Evolutionary conservation across 1,284 basidiomycete species (phyloP).

Genomic region (Tilletia indica): DNA sequence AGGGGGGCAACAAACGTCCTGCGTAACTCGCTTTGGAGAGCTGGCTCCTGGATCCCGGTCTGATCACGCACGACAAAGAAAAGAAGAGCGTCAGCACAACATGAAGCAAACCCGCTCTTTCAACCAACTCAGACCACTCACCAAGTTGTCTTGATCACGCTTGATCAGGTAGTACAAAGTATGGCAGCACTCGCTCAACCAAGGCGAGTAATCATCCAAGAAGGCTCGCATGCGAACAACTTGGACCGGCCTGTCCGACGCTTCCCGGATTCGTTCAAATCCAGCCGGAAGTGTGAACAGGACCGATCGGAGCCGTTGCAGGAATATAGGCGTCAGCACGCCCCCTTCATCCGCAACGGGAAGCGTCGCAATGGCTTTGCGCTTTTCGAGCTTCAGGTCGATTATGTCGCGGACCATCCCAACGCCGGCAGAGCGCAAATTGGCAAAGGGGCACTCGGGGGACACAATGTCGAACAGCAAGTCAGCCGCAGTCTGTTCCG

Average conservation of each 20-base stretch:
- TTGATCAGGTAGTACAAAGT: constrained; percentile 14
- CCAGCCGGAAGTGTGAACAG: neutral
- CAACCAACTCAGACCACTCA: neutral
- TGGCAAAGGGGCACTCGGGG: constrained; percentile 14
- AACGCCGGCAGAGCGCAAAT: constrained; percentile 3
- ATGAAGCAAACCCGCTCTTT: neutral
- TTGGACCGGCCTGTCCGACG: neutral
- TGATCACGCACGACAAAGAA: neutral
- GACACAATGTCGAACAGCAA: constrained; percentile 4
- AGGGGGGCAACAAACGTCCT: neutral
- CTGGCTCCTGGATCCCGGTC: constrained; percentile 13
- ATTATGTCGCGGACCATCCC: constrained; percentile 16
- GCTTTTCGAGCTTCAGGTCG: constrained; percentile 13
- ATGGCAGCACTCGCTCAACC: constrained; percentile 14
- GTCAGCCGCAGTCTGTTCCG: neutral
- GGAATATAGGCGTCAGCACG: constrained; percentile 3
- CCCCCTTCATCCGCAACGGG: neutral
- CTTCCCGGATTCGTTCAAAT: neutral
- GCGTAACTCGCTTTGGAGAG: neutral
- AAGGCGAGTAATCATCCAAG: neutral
- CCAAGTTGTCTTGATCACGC: constrained; percentile 3
- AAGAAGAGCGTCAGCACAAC: neutral
- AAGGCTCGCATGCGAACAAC: neutral
- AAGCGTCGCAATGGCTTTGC: neutral
- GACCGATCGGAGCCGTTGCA: neutral